These are phyloP conservation scores for Truncatella angustata DNA, from an alignment of 2,329 filamentous ascomycete genomes.

Conservation along the genomic window DNA sequence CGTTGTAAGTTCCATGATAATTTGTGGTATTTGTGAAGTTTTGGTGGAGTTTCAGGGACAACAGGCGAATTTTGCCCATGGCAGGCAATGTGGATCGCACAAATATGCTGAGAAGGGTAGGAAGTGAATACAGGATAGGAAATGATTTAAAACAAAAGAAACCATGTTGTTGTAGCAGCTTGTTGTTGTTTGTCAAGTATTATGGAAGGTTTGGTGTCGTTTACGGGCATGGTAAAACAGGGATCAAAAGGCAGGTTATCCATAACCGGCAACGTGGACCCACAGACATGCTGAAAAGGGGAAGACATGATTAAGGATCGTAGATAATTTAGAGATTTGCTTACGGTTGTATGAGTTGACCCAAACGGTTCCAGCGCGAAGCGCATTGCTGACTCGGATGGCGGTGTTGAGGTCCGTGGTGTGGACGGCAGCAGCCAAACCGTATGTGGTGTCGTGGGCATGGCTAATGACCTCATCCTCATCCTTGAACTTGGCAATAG, in stretches of 20 bases:
- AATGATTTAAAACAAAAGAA: too few relatives aligned
- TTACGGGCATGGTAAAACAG: too few relatives aligned
- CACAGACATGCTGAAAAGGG: not conserved
- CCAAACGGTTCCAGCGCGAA: slow-evolving; percentile 69
- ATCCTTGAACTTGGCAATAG: slow-evolving; percentile 82
- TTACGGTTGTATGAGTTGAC: slow-evolving; percentile 47
- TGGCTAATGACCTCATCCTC: slow-evolving; percentile 75
- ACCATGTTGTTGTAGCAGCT: too few relatives aligned
- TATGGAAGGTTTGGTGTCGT: too few relatives aligned
- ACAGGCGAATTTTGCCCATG: not conserved
- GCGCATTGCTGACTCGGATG: slow-evolving; percentile 71
- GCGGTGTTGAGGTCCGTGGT: slow-evolving; percentile 80
- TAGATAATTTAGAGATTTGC: not conserved
- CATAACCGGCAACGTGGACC: not conserved
- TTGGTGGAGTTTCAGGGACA: too few relatives aligned
- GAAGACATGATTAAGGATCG: not conserved
- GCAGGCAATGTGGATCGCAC: not conserved
- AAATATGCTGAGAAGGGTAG: not conserved
- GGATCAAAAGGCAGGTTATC: too few relatives aligned
- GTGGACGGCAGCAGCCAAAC: slow-evolving; percentile 80
- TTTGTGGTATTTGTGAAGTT: too few relatives aligned
- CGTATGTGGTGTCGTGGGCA: slow-evolving; percentile 76
- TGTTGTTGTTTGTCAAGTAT: too few relatives aligned
- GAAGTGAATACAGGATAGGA: too few relatives aligned
- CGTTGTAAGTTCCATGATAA: too few relatives aligned